Percentiles rank a stretch among this genome's conserved stretches.
Conservation (phyloP, 2,329 filamentous ascomycete species). For the Xylariaceae sp. region DNA sequence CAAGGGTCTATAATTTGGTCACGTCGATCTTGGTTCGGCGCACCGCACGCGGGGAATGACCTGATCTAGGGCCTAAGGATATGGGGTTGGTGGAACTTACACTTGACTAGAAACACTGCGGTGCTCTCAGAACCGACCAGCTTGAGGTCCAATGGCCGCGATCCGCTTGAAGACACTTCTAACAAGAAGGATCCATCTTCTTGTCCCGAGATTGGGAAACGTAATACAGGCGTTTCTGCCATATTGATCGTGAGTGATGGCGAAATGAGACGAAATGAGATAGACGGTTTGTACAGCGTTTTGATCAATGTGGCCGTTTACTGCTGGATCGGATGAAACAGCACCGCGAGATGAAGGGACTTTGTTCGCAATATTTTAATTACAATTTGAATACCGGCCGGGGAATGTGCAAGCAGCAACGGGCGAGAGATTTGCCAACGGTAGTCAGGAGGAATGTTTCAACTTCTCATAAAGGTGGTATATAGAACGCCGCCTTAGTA, state of each 20-base stretch:
- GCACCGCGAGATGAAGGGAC: constrained; percentile 1
- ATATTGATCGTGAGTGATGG: constrained; percentile 22
- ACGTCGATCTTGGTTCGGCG: constrained; percentile 19
- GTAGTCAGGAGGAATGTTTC: constrained; percentile 6
- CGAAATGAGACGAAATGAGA: neutral
- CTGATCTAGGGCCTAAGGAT: constrained; percentile 2
- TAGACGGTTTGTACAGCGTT: neutral
- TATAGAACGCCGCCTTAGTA: neutral
- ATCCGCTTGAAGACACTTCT: constrained; percentile 58
- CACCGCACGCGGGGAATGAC: constrained; percentile 10
- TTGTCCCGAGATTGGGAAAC: constrained; percentile 62
- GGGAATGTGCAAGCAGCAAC: neutral
- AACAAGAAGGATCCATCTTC: constrained; percentile 64
- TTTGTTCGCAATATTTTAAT: neutral
- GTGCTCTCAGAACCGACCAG: constrained; percentile 72
- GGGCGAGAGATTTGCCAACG: neutral
- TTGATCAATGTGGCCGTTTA: constrained; percentile 3
- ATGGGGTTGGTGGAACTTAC: constrained; percentile 51
- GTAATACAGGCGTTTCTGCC: constrained; percentile 52
- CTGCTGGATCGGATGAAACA: constrained; percentile 4
- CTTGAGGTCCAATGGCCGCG: constrained; percentile 66
- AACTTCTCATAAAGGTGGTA: neutral
- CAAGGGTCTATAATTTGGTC: constrained; percentile 22
- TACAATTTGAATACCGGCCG: constrained; percentile 1
- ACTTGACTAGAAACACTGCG: constrained; percentile 60